Percentiles rank a stretch among this genome's conserved stretches.
phyloP scores from a whole-genome alignment of 2,329 filamentous ascomycete genomes.

The Clonostachys rosea region DNA sequence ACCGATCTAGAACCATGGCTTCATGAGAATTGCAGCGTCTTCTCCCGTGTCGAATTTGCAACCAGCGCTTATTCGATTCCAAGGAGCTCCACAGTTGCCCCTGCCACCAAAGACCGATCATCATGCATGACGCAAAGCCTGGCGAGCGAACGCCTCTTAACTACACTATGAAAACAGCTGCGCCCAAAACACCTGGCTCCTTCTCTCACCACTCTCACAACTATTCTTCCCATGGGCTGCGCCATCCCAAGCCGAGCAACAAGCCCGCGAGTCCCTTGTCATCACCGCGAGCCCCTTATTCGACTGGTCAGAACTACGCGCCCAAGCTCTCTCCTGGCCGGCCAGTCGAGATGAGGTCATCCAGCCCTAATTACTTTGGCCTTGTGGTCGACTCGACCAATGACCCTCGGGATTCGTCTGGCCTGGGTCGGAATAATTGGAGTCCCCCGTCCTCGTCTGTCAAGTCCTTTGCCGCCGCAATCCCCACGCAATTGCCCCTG shows the following conservation, averaged over 20 bases:
- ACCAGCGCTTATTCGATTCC: too few relatives aligned
- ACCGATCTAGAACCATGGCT: not conserved
- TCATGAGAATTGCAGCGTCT: not conserved
- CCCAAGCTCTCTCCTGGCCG: constrained; percentile 42
- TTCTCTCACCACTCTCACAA: constrained; percentile 25
- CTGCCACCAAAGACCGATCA: not conserved
- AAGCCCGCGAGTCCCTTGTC: constrained; percentile 45
- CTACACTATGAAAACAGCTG: constrained; percentile 41
- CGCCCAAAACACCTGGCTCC: constrained; percentile 11
- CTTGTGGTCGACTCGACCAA: constrained; percentile 59
- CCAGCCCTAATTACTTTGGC: constrained; percentile 86
- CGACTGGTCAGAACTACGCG: constrained; percentile 49
- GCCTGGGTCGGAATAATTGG: constrained; percentile 67
- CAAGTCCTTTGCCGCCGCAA: constrained; percentile 62
- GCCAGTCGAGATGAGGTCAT: constrained; percentile 32
- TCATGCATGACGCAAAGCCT: constrained; percentile 4
- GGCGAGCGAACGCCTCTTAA: constrained; percentile 18
- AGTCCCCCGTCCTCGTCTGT: constrained; percentile 67
- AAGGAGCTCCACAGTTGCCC: too few relatives aligned
- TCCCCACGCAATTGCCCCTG: constrained; percentile 65
- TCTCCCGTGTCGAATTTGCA: too few relatives aligned
- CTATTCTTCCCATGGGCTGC: constrained; percentile 32
- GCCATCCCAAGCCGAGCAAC: constrained; percentile 28
- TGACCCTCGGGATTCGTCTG: constrained; percentile 59
- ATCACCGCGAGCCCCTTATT: constrained; percentile 46